Conservation (phyloP, 179 eudicot genomes). For the Gypsophila paniculata region DNA sequence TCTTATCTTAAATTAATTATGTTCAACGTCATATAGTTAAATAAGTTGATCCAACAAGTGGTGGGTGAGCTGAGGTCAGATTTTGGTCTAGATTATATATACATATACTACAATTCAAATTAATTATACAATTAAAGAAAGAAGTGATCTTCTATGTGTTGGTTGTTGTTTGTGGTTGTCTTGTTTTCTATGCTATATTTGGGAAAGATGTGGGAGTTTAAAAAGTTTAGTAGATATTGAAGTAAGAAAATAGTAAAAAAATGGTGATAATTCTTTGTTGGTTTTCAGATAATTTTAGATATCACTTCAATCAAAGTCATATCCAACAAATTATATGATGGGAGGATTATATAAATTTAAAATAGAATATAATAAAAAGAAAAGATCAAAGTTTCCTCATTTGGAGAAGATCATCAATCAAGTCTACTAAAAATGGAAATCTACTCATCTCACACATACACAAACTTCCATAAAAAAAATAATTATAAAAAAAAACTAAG, state of each 20-base stretch:
- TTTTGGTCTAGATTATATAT: background rate
- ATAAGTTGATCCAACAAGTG: slow-evolving; percentile 10
- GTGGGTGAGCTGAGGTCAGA: slow-evolving; percentile 13
- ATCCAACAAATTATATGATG: too few relatives aligned
- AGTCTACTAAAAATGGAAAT: slow-evolving; percentile 27
- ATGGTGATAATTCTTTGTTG: background rate
- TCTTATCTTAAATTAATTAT: background rate
- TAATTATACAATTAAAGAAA: background rate
- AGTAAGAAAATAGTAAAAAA: background rate
- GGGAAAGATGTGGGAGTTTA: background rate
- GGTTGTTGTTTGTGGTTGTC: background rate
- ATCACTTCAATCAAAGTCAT: slow-evolving; percentile 34
- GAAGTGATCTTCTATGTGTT: background rate
- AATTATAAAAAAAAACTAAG: background rate
- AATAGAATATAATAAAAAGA: background rate
- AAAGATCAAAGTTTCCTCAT: slow-evolving; percentile 26
- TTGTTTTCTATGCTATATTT: background rate
- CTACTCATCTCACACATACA: slow-evolving; percentile 14
- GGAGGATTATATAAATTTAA: too few relatives aligned
- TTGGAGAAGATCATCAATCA: slow-evolving; percentile 11
- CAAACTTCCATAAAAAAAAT: slow-evolving; percentile 20
- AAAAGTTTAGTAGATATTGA: background rate
- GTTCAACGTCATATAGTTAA: slow-evolving; percentile 10
- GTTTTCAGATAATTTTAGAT: background rate
- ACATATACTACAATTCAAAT: too few relatives aligned